These are phyloP conservation scores for Plantago coronopus DNA, from an alignment of 305 asterid species.

Conservation along the genomic window DNA sequence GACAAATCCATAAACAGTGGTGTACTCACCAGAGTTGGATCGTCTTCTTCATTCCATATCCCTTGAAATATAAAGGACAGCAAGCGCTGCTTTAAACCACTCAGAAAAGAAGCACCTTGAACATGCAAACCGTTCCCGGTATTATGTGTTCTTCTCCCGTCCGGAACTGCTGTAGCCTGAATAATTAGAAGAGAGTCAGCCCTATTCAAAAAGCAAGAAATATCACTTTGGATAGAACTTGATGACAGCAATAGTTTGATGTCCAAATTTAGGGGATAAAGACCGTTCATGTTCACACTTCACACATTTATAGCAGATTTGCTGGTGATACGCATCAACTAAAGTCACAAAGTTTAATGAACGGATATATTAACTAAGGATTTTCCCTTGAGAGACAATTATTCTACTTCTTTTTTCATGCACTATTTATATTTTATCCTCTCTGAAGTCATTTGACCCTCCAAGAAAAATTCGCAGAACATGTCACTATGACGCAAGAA, in stretches of 20 bases:
- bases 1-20: conserved; percentile 14
- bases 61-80: conserved; percentile 88
- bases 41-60: conserved; percentile 88
- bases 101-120: conserved; percentile 55
- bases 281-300: too few relatives aligned
- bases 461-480: too few relatives aligned
- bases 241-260: conserved; percentile 13
- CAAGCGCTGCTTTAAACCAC: conserved; percentile 85
- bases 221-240: background rate
- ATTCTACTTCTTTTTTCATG: too few relatives aligned
- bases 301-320: too few relatives aligned
- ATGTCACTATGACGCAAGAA: too few relatives aligned
- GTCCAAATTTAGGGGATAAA: background rate
- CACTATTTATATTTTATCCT: too few relatives aligned
- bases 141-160: conserved; percentile 39
- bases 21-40: conserved; percentile 62
- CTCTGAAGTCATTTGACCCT: too few relatives aligned
- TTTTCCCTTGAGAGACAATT: too few relatives aligned
- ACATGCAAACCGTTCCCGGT: conserved; percentile 44
- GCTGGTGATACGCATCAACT: too few relatives aligned
- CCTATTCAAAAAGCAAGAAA: conserved; percentile 10
- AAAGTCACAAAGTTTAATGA: too few relatives aligned
- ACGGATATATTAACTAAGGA: too few relatives aligned
- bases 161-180: conserved; percentile 38
- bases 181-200: conserved; percentile 27